A percentile compares a stretch with the other conserved stretches of the same genome.
Conservation (phyloP, 2,329 filamentous ascomycete species). For the Venturia nashicola region DNA sequence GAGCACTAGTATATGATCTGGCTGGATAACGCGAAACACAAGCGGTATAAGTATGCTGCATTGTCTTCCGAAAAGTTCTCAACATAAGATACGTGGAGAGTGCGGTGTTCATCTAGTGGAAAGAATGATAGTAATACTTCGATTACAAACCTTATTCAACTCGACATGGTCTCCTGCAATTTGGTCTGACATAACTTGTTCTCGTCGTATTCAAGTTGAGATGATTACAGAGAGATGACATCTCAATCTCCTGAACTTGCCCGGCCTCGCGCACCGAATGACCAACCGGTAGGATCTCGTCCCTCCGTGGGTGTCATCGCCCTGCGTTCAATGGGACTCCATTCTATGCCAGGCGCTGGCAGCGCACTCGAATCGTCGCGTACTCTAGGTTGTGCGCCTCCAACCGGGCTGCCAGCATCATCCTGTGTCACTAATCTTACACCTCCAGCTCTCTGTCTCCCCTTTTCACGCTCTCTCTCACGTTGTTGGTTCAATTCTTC, state of each 20-base stretch:
- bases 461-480: constrained; percentile 19
- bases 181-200: not conserved
- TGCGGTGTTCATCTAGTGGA: no score
- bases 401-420: constrained; percentile 13
- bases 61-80: no score
- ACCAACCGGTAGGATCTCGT: constrained; percentile 18
- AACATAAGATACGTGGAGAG: no score
- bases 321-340: constrained; percentile 25
- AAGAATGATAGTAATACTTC: no score
- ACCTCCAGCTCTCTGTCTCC: constrained; percentile 17
- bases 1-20: no score
- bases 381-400: constrained; percentile 15
- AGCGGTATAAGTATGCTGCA: no score
- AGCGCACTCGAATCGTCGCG: constrained; percentile 23
- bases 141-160: no score
- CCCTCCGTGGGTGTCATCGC: constrained; percentile 28
- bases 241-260: constrained; percentile 24
- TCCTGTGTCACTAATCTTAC: constrained; percentile 24
- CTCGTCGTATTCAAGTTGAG: not conserved
- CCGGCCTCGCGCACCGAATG: constrained; percentile 14
- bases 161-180: not conserved
- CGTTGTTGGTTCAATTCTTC: constrained; percentile 24
- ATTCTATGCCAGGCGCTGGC: constrained; percentile 23
- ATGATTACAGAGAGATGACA: not conserved
- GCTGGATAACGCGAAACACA: no score